Conservation (phyloP, 75 land plant genomes). For the Pinus taeda region DNA sequence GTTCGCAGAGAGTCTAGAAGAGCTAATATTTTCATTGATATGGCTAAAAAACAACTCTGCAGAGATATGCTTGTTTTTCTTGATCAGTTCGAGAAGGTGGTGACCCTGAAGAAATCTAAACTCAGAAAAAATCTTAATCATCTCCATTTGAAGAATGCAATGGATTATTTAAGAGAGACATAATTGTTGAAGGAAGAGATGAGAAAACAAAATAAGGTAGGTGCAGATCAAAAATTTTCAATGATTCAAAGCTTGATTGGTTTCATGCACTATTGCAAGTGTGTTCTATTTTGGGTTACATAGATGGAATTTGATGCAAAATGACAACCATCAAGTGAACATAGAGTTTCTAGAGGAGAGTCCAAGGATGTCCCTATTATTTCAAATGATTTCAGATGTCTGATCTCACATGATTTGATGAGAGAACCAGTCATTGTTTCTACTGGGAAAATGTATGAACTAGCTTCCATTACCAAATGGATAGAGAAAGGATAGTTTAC, state of each 20-base stretch:
- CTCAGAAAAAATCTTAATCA: constrained; percentile 23
- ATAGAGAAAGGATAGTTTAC: constrained; percentile 60
- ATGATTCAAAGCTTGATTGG: constrained; percentile 46
- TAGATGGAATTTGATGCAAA: background rate
- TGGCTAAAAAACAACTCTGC: constrained; percentile 28
- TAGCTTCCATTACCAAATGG: constrained; percentile 60
- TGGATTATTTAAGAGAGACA: constrained; percentile 50
- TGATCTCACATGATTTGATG: constrained; percentile 76
- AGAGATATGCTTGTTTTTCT: constrained; percentile 36
- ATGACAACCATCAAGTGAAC: background rate
- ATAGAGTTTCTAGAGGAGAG: background rate
- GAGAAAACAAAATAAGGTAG: constrained; percentile 33
- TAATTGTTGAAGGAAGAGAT: constrained; percentile 41
- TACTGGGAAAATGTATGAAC: constrained; percentile 82
- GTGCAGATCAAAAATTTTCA: constrained; percentile 32
- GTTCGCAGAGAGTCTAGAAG: constrained; percentile 50
- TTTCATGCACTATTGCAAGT: constrained; percentile 20
- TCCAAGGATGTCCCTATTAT: constrained; percentile 1
- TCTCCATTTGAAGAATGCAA: constrained; percentile 27
- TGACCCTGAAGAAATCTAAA: constrained; percentile 15
- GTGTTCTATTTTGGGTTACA: constrained; percentile 9
- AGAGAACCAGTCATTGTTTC: constrained; percentile 75
- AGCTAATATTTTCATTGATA: constrained; percentile 34
- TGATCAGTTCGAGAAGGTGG: constrained; percentile 23
- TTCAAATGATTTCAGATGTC: constrained; percentile 70